Evolutionary conservation across 139 green algal species (phyloP), one percentile per base, ranked within the genome.

Genomic region (Chlorella sp.): DNA sequence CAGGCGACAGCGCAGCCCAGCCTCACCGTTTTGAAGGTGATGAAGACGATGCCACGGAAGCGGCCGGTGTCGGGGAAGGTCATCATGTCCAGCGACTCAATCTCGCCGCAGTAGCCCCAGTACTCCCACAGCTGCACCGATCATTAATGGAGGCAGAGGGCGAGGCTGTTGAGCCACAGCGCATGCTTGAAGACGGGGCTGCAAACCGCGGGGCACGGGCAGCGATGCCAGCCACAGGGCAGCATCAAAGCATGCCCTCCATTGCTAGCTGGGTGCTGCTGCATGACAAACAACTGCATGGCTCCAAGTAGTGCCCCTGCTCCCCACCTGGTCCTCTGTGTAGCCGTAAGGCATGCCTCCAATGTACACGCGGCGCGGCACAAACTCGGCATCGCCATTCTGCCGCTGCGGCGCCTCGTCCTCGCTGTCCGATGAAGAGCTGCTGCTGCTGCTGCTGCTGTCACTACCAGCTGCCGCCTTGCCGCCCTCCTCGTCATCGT

Each of bases 11-110:
- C n/a, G 38, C 38, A 39, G 69, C 38, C 7, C 26, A 41, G 64
- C n/a, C 74, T 15, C 75, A 82, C 60, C 41, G 87, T 95, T 16
- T 85, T 83, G 74, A 97, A 99, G n/a, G 97, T 98, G 88, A 99
- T 93, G 88, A 98, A 98, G 7, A 90, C 93, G 17, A 98, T 97
- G 81, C 97, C 97, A 44, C 93, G 94, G 91, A 99, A 99, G 51
- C 94, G 92, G 13, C 95, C 95, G 0, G 89, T 96, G 91, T 99
- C 96, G 0, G 93, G 92, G 89, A 99, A 99, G n/a, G 86, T 94
- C 83, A 98, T 90, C 41, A 95, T 83, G 85, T 98, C 92, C 64
- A 99, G 67, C 11, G 84, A 38, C 55, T 36, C 92, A 6, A 98
- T 91, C 70, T 92, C 88, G 1, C 96, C 95, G 80, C 95, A 98